A percentile compares a stretch with the other conserved stretches of the same genome.
Conservation (phyloP, 2,329 filamentous ascomycete genomes). For the Aspergillus glaucus region DNA sequence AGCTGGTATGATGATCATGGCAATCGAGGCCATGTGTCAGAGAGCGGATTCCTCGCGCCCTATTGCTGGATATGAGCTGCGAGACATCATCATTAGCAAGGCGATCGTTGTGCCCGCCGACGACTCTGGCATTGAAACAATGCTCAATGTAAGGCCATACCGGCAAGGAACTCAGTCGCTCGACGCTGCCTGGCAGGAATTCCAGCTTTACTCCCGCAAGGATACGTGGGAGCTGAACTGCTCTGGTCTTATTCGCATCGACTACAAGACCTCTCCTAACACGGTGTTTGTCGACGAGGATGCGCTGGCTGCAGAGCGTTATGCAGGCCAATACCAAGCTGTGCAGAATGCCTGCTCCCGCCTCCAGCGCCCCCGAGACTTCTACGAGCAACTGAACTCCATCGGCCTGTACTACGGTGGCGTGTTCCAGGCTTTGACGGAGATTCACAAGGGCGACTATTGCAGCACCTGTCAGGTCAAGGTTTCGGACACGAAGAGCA, state of each 20-base stretch:
- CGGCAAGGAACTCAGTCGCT: neutral
- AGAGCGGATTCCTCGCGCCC: neutral
- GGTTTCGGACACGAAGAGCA: constrained; percentile 8
- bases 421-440: constrained; percentile 15
- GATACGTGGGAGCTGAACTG: neutral
- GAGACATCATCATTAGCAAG: neutral
- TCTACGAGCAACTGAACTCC: constrained; percentile 5
- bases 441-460: constrained; percentile 21
- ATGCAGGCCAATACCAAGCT: neutral
- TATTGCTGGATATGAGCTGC: neutral
- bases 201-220: neutral
- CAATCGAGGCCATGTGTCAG: constrained; percentile 15
- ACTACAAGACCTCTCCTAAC: neutral
- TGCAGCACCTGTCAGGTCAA: constrained; percentile 1
- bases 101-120: neutral
- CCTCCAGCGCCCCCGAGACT: neutral
- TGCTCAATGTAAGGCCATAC: neutral
- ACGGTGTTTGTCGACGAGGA: neutral
- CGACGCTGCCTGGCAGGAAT: neutral
- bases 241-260: neutral
- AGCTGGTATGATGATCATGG: constrained; percentile 18
- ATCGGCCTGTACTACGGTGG: constrained; percentile 9
- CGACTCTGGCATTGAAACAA: neutral
- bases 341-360: neutral
- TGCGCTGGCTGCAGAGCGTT: neutral